Evolutionary conservation across 352 stramenopile species (phyloP).

Genomic region (Phytophthora lateralis): DNA sequence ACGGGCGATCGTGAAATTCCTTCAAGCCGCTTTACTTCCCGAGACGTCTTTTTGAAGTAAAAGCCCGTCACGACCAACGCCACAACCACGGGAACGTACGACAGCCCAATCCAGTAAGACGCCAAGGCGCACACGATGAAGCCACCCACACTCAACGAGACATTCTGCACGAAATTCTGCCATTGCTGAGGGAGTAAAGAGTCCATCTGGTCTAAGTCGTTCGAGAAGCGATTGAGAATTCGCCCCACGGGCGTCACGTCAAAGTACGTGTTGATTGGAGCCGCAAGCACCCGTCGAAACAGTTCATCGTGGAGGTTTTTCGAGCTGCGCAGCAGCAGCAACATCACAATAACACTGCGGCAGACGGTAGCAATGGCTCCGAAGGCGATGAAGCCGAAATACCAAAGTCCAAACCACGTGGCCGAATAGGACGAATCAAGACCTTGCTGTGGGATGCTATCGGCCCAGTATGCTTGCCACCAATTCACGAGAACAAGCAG

Average conservation of each 20-base stretch:
- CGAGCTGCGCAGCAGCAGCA: slow-evolving; percentile 32
- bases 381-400: slow-evolving; percentile 39
- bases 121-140: slow-evolving; percentile 47
- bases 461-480: slow-evolving; percentile 49
- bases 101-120: slow-evolving; percentile 45
- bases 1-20: slow-evolving; percentile 88
- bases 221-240: slow-evolving; percentile 62
- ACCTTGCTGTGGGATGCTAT: slow-evolving; percentile 22
- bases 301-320: slow-evolving; percentile 40
- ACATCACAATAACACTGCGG: slow-evolving; percentile 31
- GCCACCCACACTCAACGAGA: slow-evolving; percentile 41
- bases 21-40: slow-evolving; percentile 94
- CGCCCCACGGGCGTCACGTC: slow-evolving; percentile 57
- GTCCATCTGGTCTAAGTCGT: slow-evolving; percentile 66
- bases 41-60: slow-evolving; percentile 76
- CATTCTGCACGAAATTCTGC: slow-evolving; percentile 35
- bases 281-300: slow-evolving; percentile 46
- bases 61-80: slow-evolving; percentile 63
- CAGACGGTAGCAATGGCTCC: slow-evolving; percentile 29
- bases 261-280: slow-evolving; percentile 56
- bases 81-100: slow-evolving; percentile 62
- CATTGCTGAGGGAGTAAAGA: slow-evolving; percentile 46
- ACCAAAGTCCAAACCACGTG: slow-evolving; percentile 40
- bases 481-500: slow-evolving; percentile 41
- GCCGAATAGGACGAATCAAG: slow-evolving; percentile 6